Base-by-base conservation (phyloP, 202 grass and related monocot species). In the Elaeis oleifera region DNA sequence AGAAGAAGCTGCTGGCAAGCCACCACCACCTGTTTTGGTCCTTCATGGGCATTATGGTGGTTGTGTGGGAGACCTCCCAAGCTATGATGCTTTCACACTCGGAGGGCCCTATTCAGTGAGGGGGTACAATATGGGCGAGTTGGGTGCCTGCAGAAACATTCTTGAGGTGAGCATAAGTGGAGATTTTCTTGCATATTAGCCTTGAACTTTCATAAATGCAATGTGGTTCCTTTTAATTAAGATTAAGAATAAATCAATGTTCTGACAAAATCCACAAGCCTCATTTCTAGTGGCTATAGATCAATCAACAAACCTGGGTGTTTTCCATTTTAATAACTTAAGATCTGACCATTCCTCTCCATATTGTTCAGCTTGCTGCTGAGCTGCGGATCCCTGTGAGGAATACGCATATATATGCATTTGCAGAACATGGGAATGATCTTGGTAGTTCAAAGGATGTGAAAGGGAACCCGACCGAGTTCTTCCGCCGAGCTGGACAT, bases 381-480 rank as follows among this genome's bases (percentile, higher is more conserved):
- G 92, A 97, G 76, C 59, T 97, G 74, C 88, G 84, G 44, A 31
- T 97, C 52, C 92, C 87, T 44, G 68, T 97, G 68, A 89, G 63
- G 58, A 91, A 86, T 77, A 97, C 92, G 14, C 80, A 97, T 53
- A 73, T 91, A 4, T 97, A 97, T 77, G 65, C 74, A 60, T 97
- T 97, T 73, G 84, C 72, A 2, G 92, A 97, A 74, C 92, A 97
- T 77, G 92, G 87, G 23, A 97, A 79, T 24, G 92, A 97, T 74
- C 80, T 97, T 21, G 87, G 87, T 27, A 97, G 81, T 74, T 97
- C 92, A 18, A 97, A 97, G 69, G 92, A 97, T 72, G 79, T 97
- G 49, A 97, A 97, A 74, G 92, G 92, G 32, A 97, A 97, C 74
- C 92, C 92, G 6, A 97, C 92, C 9, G 87, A 91, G 59, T 97